phyloP scores from a whole-genome alignment of 345 rosid genomes.

The Aethionema arabicum region DNA sequence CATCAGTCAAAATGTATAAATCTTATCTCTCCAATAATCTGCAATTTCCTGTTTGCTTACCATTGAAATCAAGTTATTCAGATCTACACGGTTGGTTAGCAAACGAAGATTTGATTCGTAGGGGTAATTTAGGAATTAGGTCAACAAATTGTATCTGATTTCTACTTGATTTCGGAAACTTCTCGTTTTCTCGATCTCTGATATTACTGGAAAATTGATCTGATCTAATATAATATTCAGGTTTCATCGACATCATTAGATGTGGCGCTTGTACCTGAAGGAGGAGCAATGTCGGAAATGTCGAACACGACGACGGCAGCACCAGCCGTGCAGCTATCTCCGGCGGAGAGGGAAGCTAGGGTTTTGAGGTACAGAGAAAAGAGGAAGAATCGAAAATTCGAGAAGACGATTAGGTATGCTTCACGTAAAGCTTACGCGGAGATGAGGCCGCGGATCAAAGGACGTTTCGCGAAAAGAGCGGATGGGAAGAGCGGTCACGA shows the following conservation, averaged over 20 bases:
- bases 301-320: conserved; percentile 42
- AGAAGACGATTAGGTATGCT: conserved; percentile 88
- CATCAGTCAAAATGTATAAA: conserved; percentile 56
- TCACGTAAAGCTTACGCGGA: conserved; percentile 92
- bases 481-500: conserved; percentile 36
- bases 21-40: conserved; percentile 15
- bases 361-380: conserved; percentile 94
- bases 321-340: conserved; percentile 53
- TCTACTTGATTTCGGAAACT: neutral
- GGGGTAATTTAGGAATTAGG: neutral
- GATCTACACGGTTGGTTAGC: neutral
- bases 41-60: neutral
- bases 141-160: neutral
- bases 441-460: conserved; percentile 83
- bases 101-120: neutral
- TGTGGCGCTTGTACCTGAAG: conserved; percentile 80
- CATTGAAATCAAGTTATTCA: neutral
- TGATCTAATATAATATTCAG: conserved; percentile 37
- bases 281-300: conserved; percentile 47
- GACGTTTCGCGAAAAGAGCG: conserved; percentile 71
- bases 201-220: neutral
- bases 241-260: conserved; percentile 73
- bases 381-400: conserved; percentile 82
- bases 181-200: neutral
- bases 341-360: conserved; percentile 84